Conservation (phyloP, 257 asterid species). For the Fraxinus anomala region DNA sequence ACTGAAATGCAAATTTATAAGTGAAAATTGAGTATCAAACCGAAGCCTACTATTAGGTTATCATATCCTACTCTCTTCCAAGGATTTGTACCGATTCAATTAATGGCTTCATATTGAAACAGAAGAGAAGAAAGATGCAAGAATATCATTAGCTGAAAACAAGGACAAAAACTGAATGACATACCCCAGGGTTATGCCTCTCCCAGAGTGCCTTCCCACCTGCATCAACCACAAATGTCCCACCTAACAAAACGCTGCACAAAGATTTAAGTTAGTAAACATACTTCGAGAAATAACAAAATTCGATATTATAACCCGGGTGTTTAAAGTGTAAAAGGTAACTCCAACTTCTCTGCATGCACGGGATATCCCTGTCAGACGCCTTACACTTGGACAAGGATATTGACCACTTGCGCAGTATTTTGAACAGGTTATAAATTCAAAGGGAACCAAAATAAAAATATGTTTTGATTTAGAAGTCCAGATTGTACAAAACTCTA, state of each 20-base stretch:
- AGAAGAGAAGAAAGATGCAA: neutral
- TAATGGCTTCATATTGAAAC: neutral
- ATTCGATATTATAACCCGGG: neutral
- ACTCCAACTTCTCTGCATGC: neutral
- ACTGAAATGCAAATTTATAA: neutral
- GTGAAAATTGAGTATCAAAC: neutral
- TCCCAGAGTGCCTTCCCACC: conserved; percentile 73
- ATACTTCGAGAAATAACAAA: neutral
- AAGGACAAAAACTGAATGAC: conserved; percentile 12
- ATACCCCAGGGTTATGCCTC: conserved; percentile 76
- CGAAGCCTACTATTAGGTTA: neutral
- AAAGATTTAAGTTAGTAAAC: conserved; percentile 21
- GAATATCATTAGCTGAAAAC: conserved; percentile 12
- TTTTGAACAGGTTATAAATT: neutral
- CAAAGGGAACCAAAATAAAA: neutral
- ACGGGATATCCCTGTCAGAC: neutral
- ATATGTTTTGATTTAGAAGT: neutral
- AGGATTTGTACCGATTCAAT: neutral
- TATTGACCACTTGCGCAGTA: neutral
- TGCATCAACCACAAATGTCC: conserved; percentile 50
- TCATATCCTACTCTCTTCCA: neutral
- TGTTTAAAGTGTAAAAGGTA: neutral
- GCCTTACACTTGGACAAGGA: neutral
- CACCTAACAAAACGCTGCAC: conserved; percentile 69
- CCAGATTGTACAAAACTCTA: neutral